Evolutionary conservation across 768 basidiomycete species (phyloP), one percentile per base, ranked within the genome.

Genomic region (Kwoniella botswanensis): DNA sequence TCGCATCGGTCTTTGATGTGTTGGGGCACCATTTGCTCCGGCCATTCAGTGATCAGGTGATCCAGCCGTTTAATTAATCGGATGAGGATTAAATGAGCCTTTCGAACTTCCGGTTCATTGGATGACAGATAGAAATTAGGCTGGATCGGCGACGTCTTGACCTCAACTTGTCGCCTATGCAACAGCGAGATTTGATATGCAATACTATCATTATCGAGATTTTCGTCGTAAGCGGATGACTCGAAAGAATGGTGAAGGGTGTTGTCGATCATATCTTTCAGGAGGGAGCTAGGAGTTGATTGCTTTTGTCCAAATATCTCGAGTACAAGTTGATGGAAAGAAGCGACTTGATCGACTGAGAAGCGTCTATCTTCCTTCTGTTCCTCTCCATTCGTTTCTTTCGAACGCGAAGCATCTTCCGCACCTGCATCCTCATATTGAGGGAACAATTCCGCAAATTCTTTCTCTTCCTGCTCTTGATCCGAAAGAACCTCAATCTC

Each of bases 11-110:
- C 88, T 44, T 86, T 85, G 44, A 99, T 87, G 80, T 96, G 90
- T 35, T 91, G 92, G n/a, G 97, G 86, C 10, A 98, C 93, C 91
- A 95, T 94, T 82, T 99, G 97, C 73, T 98, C 96, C 0, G 97
- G 96, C 94, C 94, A 99, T 74, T 94, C 91, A 71, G 86, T 84
- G 26, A 91, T 86, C 21, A 97, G 86, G 2, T 44, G 69, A 15
- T 85, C 75, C 35, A 98, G 85, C 1, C 90, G 88, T 3, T 67
- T 67, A 57, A 85, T 85, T 21, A 96, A 86, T 4, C 85, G 76
- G 4, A 78, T 74, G 10, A 96, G 79, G 15, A 91, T 79, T 0
- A 78, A 80, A 3, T 88, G 84, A 0, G 87, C 90, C 80, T 88
- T 92, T 69, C 86, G 88, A 44, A 88, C 86, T 82, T 97, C 92